phyloP scores from a whole-genome alignment of 192 early-diverging fungal genomes.

The Coemansia sp. region DNA sequence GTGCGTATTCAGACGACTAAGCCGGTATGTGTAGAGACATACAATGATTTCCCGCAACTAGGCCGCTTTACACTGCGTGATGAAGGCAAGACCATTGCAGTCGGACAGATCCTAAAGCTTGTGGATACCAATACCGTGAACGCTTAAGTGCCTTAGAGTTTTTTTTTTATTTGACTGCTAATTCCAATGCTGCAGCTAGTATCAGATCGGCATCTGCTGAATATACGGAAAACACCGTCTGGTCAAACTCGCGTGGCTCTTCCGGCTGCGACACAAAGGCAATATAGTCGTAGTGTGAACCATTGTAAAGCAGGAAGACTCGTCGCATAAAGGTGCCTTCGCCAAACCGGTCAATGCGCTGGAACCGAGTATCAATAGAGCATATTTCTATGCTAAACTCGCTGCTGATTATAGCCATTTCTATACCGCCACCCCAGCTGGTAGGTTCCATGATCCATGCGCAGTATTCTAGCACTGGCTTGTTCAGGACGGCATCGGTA shows the following conservation, averaged over 20 bases:
- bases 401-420: conserved; percentile 57
- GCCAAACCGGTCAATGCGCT: conserved; percentile 63
- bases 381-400: conserved; percentile 59
- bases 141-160: neutral
- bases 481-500: conserved; percentile 57
- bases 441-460: conserved; percentile 55
- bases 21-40: conserved; percentile 84
- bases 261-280: conserved; percentile 41
- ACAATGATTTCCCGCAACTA: conserved; percentile 80
- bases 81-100: conserved; percentile 83
- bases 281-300: conserved; percentile 72
- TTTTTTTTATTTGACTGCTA: conserved; percentile 17
- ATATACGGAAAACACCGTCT: conserved; percentile 54
- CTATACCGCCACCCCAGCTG: conserved; percentile 65
- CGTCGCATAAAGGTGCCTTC: conserved; percentile 47
- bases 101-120: conserved; percentile 92
- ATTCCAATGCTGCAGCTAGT: conserved; percentile 12
- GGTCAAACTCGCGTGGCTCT: conserved; percentile 58
- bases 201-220: conserved; percentile 8
- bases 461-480: conserved; percentile 51
- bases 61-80: conserved; percentile 98
- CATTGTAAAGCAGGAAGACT: conserved; percentile 57
- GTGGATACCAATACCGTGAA: conserved; percentile 4
- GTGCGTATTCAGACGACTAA: conserved; percentile 75
- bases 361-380: conserved; percentile 58